Conservation (phyloP, 352 stramenopile species). For the Halophytophthora batemanensis region DNA sequence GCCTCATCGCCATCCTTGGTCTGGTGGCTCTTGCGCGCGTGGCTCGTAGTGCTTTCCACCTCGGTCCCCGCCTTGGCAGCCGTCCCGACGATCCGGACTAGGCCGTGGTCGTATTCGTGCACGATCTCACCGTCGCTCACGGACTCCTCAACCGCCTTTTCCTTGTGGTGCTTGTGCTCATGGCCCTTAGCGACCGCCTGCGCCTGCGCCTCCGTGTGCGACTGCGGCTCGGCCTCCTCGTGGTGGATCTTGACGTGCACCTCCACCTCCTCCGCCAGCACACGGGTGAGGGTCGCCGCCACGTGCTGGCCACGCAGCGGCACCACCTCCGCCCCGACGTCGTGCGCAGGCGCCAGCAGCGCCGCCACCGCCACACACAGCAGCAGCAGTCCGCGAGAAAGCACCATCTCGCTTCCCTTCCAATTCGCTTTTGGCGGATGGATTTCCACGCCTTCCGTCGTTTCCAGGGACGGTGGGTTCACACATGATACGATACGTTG, state of each 20-base stretch:
- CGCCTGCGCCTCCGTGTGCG: slow-evolving; percentile 1
- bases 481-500: slow-evolving; percentile 10
- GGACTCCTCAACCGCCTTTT: slow-evolving; percentile 11
- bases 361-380: slow-evolving; percentile 31
- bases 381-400: slow-evolving; percentile 33
- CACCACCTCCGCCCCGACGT: slow-evolving; percentile 20
- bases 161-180: slow-evolving; percentile 18
- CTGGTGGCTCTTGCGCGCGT: slow-evolving; percentile 4
- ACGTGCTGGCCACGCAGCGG: neutral
- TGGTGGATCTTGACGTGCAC: slow-evolving; percentile 21
- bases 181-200: slow-evolving; percentile 12
- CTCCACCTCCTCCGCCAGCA: slow-evolving; percentile 28
- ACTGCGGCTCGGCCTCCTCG: slow-evolving; percentile 6
- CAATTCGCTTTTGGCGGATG: slow-evolving; percentile 5
- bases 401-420: slow-evolving; percentile 23
- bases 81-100: slow-evolving; percentile 37
- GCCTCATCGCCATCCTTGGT: slow-evolving; percentile 2
- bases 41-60: neutral
- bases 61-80: slow-evolving; percentile 1
- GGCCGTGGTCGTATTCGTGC: slow-evolving; percentile 50
- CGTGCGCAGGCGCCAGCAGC: slow-evolving; percentile 15
- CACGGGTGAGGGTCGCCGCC: slow-evolving; percentile 3
- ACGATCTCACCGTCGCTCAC: slow-evolving; percentile 33
- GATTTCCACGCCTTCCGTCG: neutral
- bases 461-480: slow-evolving; percentile 16